These are phyloP conservation scores for Stevia rebaudiana DNA, from an alignment of 140 eudicot genomes.

Conservation along the genomic window DNA sequence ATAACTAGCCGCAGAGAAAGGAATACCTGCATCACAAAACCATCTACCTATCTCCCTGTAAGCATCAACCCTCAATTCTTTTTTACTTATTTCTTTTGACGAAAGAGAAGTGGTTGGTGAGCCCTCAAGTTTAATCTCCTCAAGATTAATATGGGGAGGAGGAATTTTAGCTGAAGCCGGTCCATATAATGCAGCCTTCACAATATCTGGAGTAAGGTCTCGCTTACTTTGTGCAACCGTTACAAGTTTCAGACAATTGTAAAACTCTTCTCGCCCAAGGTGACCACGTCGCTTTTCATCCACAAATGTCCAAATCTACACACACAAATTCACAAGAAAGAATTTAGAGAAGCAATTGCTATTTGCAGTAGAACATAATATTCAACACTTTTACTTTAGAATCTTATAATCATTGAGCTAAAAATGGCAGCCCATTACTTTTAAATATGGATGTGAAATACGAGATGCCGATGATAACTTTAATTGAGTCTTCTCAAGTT, in stretches of 20 bases:
- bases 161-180: conserved; percentile 81
- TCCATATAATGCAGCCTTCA: conserved; percentile 61
- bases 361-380: no score
- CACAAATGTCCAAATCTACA: conserved; percentile 78
- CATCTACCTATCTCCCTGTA: conserved; percentile 16
- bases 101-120: no score
- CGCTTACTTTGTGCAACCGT: conserved; percentile 76
- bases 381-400: no score
- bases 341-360: no score
- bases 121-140: conserved; percentile 31
- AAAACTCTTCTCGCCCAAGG: conserved; percentile 81
- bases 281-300: conserved; percentile 59
- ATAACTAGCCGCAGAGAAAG: conserved; percentile 17
- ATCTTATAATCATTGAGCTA: no score
- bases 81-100: not conserved
- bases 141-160: conserved; percentile 67
- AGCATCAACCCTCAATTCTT: conserved; percentile 9
- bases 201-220: conserved; percentile 63
- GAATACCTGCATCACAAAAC: conserved; percentile 17
- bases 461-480: no score
- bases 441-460: no score
- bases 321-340: no score
- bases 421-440: no score
- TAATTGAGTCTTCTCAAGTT: no score
- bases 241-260: conserved; percentile 75